These are phyloP conservation scores for Larix sibirica DNA, from an alignment of 83 land plant species.

Conservation along the genomic window DNA sequence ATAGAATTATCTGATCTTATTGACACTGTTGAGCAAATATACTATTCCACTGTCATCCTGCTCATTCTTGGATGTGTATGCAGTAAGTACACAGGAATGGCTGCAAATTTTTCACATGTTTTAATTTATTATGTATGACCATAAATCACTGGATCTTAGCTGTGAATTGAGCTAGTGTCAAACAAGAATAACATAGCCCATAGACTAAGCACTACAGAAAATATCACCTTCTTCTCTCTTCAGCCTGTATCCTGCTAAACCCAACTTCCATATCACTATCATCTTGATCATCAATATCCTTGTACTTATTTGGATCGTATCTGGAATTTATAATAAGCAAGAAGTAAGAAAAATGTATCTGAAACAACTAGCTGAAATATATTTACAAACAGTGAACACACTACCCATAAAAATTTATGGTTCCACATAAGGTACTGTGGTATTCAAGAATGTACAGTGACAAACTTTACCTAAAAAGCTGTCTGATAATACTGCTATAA, in stretches of 20 bases:
- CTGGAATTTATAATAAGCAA: background rate
- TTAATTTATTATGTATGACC: background rate
- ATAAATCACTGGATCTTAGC: background rate
- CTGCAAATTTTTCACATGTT: background rate
- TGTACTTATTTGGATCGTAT: constrained; percentile 21
- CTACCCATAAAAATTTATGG: background rate
- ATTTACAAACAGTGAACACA: background rate
- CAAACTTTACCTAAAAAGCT: constrained; percentile 10
- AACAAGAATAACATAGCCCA: background rate
- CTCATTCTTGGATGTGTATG: background rate
- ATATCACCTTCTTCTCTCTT: constrained; percentile 17
- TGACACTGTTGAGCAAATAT: background rate
- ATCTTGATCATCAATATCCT: constrained; percentile 16
- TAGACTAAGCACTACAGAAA: background rate
- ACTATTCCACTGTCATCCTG: background rate
- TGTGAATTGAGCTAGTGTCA: background rate
- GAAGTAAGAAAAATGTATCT: background rate
- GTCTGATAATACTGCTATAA: constrained; percentile 11
- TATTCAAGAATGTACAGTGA: background rate
- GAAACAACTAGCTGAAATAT: background rate
- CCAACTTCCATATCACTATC: constrained; percentile 17
- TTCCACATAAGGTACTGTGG: background rate
- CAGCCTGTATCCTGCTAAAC: constrained; percentile 16
- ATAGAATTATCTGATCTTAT: background rate
- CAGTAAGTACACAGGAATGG: background rate